Conservation (phyloP, 2,329 filamentous ascomycete genomes). For the Mycosphaerelloides madeirae region DNA sequence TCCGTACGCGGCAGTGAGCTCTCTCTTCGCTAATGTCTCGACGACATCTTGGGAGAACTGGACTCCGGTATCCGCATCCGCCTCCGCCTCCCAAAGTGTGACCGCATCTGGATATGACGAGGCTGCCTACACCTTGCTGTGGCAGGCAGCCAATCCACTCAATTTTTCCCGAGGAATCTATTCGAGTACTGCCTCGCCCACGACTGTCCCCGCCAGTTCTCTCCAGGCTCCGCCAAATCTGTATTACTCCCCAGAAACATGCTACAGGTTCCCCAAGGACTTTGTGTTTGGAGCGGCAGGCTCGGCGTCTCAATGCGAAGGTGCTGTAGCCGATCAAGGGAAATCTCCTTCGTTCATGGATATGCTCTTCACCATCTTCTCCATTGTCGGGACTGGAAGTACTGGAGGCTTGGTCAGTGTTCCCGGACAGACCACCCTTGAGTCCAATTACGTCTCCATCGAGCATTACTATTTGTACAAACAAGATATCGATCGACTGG, state of each 20-base stretch:
- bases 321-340: constrained; percentile 28
- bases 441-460: constrained; percentile 34
- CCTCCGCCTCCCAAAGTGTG: neutral
- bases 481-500: constrained; percentile 34
- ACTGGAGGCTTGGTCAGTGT: neutral
- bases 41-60: constrained; percentile 6
- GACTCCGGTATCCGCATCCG: neutral
- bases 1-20: neutral
- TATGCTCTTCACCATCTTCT: neutral
- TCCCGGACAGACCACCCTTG: neutral
- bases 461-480: constrained; percentile 49
- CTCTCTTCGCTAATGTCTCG: constrained; percentile 1
- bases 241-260: constrained; percentile 31
- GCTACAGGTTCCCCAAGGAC: constrained; percentile 26
- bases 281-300: constrained; percentile 31
- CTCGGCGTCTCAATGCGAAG: constrained; percentile 31
- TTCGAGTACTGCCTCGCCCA: constrained; percentile 27
- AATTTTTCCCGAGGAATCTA: constrained; percentile 11
- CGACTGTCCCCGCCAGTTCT: constrained; percentile 32
- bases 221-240: constrained; percentile 32
- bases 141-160: constrained; percentile 5
- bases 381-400: neutral
- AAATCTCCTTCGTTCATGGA: constrained; percentile 23
- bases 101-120: constrained; percentile 1
- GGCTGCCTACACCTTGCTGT: constrained; percentile 6